phyloP scores from a whole-genome alignment of 352 stramenopile genomes.

The Thalassiosira hispida region DNA sequence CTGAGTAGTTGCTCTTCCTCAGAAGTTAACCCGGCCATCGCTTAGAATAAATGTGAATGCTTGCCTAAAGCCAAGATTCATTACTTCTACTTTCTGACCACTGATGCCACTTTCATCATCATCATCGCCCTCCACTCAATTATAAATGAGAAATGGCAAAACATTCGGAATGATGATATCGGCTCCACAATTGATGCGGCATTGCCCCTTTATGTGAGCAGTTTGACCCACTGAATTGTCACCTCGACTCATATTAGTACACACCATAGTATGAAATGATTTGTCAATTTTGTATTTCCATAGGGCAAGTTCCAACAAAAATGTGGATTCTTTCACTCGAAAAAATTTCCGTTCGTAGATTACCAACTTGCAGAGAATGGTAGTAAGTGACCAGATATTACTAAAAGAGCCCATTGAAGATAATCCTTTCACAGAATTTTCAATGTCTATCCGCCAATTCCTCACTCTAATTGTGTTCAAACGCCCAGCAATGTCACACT shows the following conservation, averaged over 20 bases:
- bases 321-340: not conserved
- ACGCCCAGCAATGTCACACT: constrained; percentile 5
- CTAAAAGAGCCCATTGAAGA: not conserved
- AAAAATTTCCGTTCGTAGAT: not conserved
- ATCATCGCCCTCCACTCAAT: too few species aligned
- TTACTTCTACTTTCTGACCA: too few species aligned
- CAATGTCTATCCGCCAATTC: not conserved
- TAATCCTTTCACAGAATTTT: not conserved
- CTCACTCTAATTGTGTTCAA: constrained; percentile 3
- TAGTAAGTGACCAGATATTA: not conserved
- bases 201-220: not conserved
- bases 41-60: too few species aligned
- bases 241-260: not conserved
- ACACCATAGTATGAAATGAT: not conserved
- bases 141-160: not conserved
- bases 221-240: not conserved
- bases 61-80: too few species aligned
- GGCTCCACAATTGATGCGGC: not conserved
- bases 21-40: too few species aligned
- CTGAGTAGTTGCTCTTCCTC: too few species aligned
- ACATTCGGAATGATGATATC: not conserved
- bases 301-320: constrained; percentile 4
- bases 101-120: too few species aligned
- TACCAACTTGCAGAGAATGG: constrained; percentile 13
- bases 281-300: constrained; percentile 14